A percentile compares a stretch with the other conserved stretches of the same genome.
phyloP scores from a whole-genome alignment of 192 early-diverging fungal genomes.

The Coemansia aciculifera region DNA sequence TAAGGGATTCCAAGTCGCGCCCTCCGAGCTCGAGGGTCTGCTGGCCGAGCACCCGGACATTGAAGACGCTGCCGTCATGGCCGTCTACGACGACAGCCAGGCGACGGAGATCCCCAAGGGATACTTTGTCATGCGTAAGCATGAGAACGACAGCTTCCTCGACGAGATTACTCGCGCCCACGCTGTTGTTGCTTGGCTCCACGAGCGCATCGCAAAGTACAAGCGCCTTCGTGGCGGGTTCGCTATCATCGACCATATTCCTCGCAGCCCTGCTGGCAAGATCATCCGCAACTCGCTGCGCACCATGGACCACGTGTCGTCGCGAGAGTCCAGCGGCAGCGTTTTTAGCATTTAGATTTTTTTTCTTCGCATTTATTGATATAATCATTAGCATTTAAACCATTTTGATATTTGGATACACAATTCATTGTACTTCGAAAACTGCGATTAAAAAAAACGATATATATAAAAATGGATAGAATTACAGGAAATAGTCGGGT shows the following conservation, averaged over 20 bases:
- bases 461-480: conserved; percentile 1
- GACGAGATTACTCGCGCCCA: conserved; percentile 50
- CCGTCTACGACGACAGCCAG: conserved; percentile 62
- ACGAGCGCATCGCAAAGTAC: conserved; percentile 66
- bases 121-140: conserved; percentile 64
- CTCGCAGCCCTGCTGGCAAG: conserved; percentile 80
- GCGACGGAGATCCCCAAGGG: conserved; percentile 78
- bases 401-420: background rate
- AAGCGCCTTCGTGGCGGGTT: conserved; percentile 82
- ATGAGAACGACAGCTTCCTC: conserved; percentile 26
- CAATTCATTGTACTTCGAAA: background rate
- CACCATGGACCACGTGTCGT: conserved; percentile 31
- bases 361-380: background rate
- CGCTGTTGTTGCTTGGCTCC: conserved; percentile 59
- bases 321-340: conserved; percentile 18
- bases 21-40: conserved; percentile 81
- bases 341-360: conserved; percentile 1
- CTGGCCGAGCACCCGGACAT: conserved; percentile 71
- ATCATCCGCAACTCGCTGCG: conserved; percentile 77
- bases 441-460: background rate
- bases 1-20: conserved; percentile 78
- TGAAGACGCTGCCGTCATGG: conserved; percentile 70
- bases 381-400: background rate
- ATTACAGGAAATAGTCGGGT: conserved; percentile 92
- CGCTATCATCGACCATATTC: conserved; percentile 67